A percentile compares a stretch with the other conserved stretches of the same genome.
Conservation (phyloP, 73 alveolate genomes). For the Blepharisma japonicum region DNA sequence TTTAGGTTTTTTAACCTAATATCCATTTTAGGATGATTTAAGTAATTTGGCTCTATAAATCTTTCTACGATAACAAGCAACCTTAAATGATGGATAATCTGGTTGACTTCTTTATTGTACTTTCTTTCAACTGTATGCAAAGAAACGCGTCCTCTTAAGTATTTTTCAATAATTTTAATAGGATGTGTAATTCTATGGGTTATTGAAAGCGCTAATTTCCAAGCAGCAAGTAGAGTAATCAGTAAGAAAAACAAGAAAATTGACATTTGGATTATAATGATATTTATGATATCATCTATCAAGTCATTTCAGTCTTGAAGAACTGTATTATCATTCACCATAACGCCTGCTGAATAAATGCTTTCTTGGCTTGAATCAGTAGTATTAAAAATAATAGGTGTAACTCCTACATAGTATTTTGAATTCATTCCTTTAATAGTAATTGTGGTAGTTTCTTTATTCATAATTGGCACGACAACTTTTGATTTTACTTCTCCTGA, state of each 20-base stretch:
- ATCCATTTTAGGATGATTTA: background rate
- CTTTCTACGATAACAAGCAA: background rate
- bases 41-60: background rate
- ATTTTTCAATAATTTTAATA: background rate
- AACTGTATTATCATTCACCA: background rate
- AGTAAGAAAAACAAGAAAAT: background rate
- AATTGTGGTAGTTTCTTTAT: background rate
- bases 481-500: background rate
- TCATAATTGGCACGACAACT: background rate
- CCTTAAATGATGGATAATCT: background rate
- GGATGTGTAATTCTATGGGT: slow-evolving; percentile 17
- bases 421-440: background rate
- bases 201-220: background rate
- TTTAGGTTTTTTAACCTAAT: background rate
- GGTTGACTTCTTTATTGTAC: slow-evolving; percentile 17
- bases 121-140: background rate
- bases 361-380: background rate
- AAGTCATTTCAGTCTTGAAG: background rate
- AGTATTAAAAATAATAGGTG: background rate
- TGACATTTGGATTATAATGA: slow-evolving; percentile 9
- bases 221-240: background rate
- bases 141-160: background rate
- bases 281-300: background rate
- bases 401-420: background rate
- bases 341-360: background rate